phyloP scores from a whole-genome alignment of 306 rosid species.

The Quercus aquifolioides region DNA sequence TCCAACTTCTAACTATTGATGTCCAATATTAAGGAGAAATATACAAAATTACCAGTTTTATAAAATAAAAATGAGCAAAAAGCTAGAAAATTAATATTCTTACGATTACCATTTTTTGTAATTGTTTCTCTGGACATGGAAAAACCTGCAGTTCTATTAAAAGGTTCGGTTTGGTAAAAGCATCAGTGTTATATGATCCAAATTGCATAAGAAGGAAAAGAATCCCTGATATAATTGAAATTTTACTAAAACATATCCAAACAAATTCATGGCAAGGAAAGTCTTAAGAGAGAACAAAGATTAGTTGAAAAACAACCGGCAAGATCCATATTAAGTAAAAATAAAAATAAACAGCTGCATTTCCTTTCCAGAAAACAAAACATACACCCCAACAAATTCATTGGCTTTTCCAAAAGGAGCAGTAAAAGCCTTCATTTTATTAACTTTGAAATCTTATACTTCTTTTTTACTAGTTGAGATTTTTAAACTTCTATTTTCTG shows the following conservation, averaged over 20 bases:
- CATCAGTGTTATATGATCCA: conserved; percentile 10
- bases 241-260: neutral
- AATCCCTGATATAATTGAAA: neutral
- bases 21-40: conserved; percentile 11
- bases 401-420: neutral
- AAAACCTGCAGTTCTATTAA: conserved; percentile 30
- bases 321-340: neutral
- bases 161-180: conserved; percentile 1
- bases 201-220: neutral
- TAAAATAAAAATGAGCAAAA: neutral
- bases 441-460: too few relatives aligned
- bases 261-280: neutral
- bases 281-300: neutral
- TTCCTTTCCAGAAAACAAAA: neutral
- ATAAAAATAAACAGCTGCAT: neutral
- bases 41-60: neutral
- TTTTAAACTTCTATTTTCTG: neutral
- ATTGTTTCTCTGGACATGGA: conserved; percentile 20
- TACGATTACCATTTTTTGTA: conserved; percentile 30
- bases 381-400: neutral
- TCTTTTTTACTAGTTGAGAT: neutral
- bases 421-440: too few relatives aligned
- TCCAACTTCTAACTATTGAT: conserved; percentile 15
- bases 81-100: neutral
- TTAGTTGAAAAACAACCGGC: neutral